Evolutionary conservation across 352 stramenopile species (phyloP).

Genomic region (Pythium graminicola): DNA sequence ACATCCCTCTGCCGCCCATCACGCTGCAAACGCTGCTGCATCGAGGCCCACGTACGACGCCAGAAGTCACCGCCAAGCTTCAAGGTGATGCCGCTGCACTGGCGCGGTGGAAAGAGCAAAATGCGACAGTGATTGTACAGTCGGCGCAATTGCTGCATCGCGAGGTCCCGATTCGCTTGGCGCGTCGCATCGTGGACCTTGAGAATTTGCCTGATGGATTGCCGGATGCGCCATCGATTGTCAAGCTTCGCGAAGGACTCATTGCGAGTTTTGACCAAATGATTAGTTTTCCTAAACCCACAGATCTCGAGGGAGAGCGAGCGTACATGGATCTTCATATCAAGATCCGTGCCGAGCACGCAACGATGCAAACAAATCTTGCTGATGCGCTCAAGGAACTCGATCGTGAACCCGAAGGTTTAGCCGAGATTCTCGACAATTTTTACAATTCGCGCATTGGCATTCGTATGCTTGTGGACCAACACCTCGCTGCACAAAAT

Average conservation of each 20-base stretch:
- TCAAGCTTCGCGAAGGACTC: slow-evolving; percentile 54
- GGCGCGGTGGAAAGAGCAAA: slow-evolving; percentile 51
- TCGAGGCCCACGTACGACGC: slow-evolving; percentile 44
- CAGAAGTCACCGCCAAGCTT: slow-evolving; percentile 42
- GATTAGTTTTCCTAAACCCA: slow-evolving; percentile 41
- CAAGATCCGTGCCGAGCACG: slow-evolving; percentile 52
- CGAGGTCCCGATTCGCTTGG: slow-evolving; percentile 74
- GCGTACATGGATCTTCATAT: slow-evolving; percentile 57
- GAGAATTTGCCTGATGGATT: slow-evolving; percentile 74
- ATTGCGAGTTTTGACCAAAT: slow-evolving; percentile 72
- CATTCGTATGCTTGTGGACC: slow-evolving; percentile 79
- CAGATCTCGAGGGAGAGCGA: slow-evolving; percentile 46
- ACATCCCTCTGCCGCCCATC: slow-evolving; percentile 74
- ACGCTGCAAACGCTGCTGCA: slow-evolving; percentile 72
- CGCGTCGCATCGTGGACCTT: slow-evolving; percentile 74
- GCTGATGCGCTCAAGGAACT: slow-evolving; percentile 52
- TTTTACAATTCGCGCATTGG: slow-evolving; percentile 84
- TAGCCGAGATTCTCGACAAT: slow-evolving; percentile 60
- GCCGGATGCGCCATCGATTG: slow-evolving; percentile 46
- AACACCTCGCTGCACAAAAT: slow-evolving; percentile 62
- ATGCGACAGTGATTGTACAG: slow-evolving; percentile 65
- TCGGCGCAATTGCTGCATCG: slow-evolving; percentile 72
- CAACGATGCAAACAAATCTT: slow-evolving; percentile 67
- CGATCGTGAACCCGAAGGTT: slow-evolving; percentile 43
- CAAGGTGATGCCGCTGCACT: slow-evolving; percentile 43